Evolutionary conservation across 495 filamentous ascomycete species (phyloP), one percentile per base, ranked within the genome.

Genomic region (Penicillium pancosmium): DNA sequence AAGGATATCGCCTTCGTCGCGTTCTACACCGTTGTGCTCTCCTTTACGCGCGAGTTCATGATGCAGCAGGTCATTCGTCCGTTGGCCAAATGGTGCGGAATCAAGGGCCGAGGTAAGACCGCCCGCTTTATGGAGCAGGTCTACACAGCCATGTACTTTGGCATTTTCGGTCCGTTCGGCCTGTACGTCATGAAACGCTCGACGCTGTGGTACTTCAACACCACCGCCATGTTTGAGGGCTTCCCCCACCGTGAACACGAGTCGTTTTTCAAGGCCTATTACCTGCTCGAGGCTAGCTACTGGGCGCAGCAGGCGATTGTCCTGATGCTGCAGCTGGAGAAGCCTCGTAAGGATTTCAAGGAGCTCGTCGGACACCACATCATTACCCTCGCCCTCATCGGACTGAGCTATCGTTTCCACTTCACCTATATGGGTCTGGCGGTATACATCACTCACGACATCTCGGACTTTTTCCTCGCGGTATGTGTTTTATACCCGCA

Each of bases 181-280:
- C 74, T 98, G 71, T 98, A 89, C 64, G 91, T 98, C 57, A 98
- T 98, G 95, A 88, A 80, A 62, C 81, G 84, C 25, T 91, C 92
- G 8, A 88, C 92, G 11, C 84, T 98, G n/a, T 98, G 94, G 94
- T 98, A 97, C 72, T 98, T 98, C 82, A 92, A 96, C 75, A 95
- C 90, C 7, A 79, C 74, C 34, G 92, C 84, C 59, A 96, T 97
- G 90, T 98, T 93, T 69, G 92, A 95, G 73, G 80, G 78, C 9
- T 98, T 91, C 77, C 94, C 94, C 16, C 94, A 98, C 74, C 82
- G 84, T 60, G 88, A 88, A 49, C 93, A 95, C 68, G 90, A 90
- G 50, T 89, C 76, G 40, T 54, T 82, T n/a, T 96, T 98, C 84
- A 98, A 98, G 82, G 90, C 92, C 21, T 98, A 97, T 71, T 98